Evolutionary conservation across 2,329 filamentous ascomycete species (phyloP).

Genomic region (Pseudogymnoascus sp.): DNA sequence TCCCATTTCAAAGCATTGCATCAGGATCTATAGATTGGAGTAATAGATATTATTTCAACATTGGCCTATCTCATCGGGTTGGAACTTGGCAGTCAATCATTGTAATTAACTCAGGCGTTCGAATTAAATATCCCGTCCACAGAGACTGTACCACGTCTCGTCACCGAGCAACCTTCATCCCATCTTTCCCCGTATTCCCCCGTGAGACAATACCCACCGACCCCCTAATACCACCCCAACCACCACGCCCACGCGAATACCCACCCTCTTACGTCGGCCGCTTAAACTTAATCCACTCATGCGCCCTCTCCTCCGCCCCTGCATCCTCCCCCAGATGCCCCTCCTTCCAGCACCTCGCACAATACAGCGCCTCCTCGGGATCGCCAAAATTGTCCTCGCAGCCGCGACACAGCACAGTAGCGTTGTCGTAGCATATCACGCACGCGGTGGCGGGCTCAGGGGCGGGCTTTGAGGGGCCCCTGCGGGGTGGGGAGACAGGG

Average conservation of each 20-base stretch:
- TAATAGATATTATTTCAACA: background rate
- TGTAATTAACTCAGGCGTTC: background rate
- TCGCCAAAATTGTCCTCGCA: slow-evolving; percentile 54
- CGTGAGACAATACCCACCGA: background rate
- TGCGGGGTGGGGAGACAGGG: slow-evolving; percentile 16
- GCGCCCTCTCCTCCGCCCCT: slow-evolving; percentile 60
- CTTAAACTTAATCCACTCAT: slow-evolving; percentile 46
- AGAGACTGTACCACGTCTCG: background rate
- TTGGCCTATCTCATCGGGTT: background rate
- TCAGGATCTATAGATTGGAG: background rate
- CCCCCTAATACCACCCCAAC: background rate
- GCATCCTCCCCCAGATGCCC: slow-evolving; percentile 65
- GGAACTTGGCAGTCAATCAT: background rate
- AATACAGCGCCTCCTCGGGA: slow-evolving; percentile 47
- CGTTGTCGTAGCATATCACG: slow-evolving; percentile 73
- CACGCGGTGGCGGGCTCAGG: slow-evolving; percentile 72
- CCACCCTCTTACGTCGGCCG: background rate
- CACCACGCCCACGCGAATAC: background rate
- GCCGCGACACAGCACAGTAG: slow-evolving; percentile 60
- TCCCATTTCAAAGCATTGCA: background rate
- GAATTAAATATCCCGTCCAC: background rate
- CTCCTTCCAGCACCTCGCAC: slow-evolving; percentile 69
- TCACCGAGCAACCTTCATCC: background rate
- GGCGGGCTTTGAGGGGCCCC: slow-evolving; percentile 31
- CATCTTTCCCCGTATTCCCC: background rate